Evolutionary conservation across 176 grass and related monocot species (phyloP), one percentile per base, ranked within the genome.

Genomic region (Lolium multiflorum): DNA sequence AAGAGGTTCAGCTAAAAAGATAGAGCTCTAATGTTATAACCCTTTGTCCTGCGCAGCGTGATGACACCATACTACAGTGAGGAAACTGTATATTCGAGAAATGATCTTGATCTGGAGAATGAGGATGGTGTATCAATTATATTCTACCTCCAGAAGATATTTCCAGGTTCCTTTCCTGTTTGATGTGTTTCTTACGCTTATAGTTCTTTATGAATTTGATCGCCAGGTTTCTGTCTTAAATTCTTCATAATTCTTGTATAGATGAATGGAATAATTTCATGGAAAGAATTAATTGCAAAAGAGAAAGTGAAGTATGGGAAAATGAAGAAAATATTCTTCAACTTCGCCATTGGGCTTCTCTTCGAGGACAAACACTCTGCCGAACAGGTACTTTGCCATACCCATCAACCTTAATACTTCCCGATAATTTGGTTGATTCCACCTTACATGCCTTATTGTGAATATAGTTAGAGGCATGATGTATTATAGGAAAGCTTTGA

Each of bases 61-160:
- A 92, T 98, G 96, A 98, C 96, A 60, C 96, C 93, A 41, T 98
- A 98, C 83, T 98, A 98, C 68, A 98, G 90, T 84, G 96, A 98
- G 84, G 96, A 98, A 89, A 98, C 96, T 78, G 90, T 98, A 56
- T 98, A 91, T 85, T 95, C 96, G 2, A 98, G 86, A 87, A 95
- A 86, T 56, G 96, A 98, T 87, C 96, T 98, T 86, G 96, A 98
- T 88, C 89, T 95, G 88, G 96, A 98, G 79, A 98, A 98, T 89
- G 96, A 98, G 91, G 96, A 98, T 66, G 96, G 96, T 79, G 84
- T 98, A 61, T 98, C 96, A 84, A 98, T 98, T 86, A 86, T 95
- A 90, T 98, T 98, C 84, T 98, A 98, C 81, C 96, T 98, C 44
- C 96, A 98, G 89, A 98, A 98, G 81, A 98, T 98, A 80, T 98